These are phyloP conservation scores for Dendrobium huoshanense DNA, from an alignment of 106 monocot genomes.

Conservation along the genomic window DNA sequence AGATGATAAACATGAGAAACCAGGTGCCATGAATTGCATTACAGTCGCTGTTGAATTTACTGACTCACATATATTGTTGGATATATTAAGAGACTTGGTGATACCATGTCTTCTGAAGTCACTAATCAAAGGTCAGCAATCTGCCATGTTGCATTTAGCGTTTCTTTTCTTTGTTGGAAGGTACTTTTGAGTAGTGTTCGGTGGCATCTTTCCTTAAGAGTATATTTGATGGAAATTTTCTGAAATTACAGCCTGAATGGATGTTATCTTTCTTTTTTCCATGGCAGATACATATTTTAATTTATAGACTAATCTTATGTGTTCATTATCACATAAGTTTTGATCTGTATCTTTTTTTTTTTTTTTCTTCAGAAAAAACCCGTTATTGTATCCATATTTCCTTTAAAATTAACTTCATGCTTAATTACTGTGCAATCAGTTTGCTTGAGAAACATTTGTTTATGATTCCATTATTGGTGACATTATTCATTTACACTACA, in stretches of 20 bases:
- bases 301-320: not conserved
- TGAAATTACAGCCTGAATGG: not conserved
- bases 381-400: not conserved
- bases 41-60: conserved; percentile 21
- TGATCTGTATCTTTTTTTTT: not conserved
- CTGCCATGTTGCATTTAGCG: not conserved
- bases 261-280: not conserved
- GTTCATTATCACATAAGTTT: not conserved
- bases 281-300: not conserved
- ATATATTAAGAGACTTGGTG: conserved; percentile 35
- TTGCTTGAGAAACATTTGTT: no score
- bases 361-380: not conserved
- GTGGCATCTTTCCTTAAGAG: not conserved
- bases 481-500: not conserved
- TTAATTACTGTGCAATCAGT: not conserved
- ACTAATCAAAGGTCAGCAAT: conserved; percentile 46
- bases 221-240: not conserved
- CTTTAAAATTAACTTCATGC: not conserved
- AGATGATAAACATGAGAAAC: conserved; percentile 13
- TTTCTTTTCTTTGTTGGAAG: not conserved
- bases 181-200: not conserved
- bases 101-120: conserved; percentile 50
- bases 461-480: no score
- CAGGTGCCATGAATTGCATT: conserved; percentile 31
- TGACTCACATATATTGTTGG: conserved; percentile 19